Evolutionary conservation across 805 yeast genomes (phyloP), one percentile per base, ranked within the genome.

Genomic region (Candida chilensis): DNA sequence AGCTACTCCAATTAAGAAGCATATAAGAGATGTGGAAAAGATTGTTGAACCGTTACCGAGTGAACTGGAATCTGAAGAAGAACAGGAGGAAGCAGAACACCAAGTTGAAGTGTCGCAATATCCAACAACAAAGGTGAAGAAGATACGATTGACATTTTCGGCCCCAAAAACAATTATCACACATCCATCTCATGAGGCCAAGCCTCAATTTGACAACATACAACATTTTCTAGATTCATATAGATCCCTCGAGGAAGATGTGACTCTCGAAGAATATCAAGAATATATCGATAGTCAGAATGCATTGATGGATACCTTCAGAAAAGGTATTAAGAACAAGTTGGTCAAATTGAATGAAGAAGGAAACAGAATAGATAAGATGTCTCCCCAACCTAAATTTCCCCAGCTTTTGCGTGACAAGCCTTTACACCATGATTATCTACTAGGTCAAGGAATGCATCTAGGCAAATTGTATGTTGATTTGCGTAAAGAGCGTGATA

Each of bases 401-500:
- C 76, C 73, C 17, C 73, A 65, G 16, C 45, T 58, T 0, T 5
- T 22, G 6, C 36, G 47, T 5, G 50, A 53, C 20, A 48, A 50
- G 12, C 63, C 64, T 11, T 72, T 88, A 0, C 78, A 73, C 43
- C 69, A 71, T 27, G 96, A 88, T 44, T 78, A 83, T 50, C 55
- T 92, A 17, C 51, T 86, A 0, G 69, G 78, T 1, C 97, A 90
- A 38, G 94, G 88, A 2, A 49, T 77, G 17, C 66, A 74, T 27
- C 71, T 85, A 40, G 71, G 95, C 4, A 78, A 74, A 39, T 53
- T 84, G 8, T 74, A 86, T 36, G 73, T 70, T 30, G 88, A 79
- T 37, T 66, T 71, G 33, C 66, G 83, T 33, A 73, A 64, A 34
- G 68, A 71, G 16, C 82, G 80, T 38, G 69, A 75, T 11, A 69